Evolutionary conservation across 2,329 filamentous ascomycete species (phyloP).

Genomic region (Ascochyta koolunga): DNA sequence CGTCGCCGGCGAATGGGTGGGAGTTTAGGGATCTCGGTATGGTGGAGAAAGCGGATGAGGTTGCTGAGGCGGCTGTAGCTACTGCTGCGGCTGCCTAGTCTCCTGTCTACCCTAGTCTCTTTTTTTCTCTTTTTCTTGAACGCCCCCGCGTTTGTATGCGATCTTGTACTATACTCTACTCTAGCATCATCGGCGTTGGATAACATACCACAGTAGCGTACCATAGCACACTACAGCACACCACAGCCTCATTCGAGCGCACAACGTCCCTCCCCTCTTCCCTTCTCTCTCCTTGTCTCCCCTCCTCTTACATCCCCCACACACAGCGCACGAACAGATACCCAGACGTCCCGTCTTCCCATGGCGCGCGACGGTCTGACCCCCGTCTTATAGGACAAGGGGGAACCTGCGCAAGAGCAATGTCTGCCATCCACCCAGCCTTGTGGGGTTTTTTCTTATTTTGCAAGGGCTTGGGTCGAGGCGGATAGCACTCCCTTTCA

Average conservation of each 20-base stretch:
- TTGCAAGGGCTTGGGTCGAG: slow-evolving; percentile 31
- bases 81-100: neutral
- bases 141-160: neutral
- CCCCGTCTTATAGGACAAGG: neutral
- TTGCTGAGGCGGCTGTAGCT: slow-evolving; percentile 13
- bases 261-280: neutral
- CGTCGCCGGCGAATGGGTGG: slow-evolving; percentile 69
- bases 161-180: slow-evolving; percentile 8
- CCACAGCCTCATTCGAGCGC: too few relatives aligned
- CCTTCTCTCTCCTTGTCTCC: neutral
- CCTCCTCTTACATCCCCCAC: neutral
- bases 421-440: neutral
- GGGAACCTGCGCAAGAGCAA: slow-evolving; percentile 13
- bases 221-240: too few relatives aligned
- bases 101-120: too few relatives aligned
- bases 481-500: slow-evolving; percentile 33
- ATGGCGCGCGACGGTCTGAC: slow-evolving; percentile 3
- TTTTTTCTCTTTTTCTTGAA: too few relatives aligned
- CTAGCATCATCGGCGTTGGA: slow-evolving; percentile 4
- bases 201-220: neutral
- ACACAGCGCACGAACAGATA: slow-evolving; percentile 10
- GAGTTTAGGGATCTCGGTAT: slow-evolving; percentile 75
- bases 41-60: slow-evolving; percentile 37
- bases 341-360: neutral
- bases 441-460: too few relatives aligned